Conservation (phyloP, 139 green algal genomes). For the Axilococcus clingmanii region DNA sequence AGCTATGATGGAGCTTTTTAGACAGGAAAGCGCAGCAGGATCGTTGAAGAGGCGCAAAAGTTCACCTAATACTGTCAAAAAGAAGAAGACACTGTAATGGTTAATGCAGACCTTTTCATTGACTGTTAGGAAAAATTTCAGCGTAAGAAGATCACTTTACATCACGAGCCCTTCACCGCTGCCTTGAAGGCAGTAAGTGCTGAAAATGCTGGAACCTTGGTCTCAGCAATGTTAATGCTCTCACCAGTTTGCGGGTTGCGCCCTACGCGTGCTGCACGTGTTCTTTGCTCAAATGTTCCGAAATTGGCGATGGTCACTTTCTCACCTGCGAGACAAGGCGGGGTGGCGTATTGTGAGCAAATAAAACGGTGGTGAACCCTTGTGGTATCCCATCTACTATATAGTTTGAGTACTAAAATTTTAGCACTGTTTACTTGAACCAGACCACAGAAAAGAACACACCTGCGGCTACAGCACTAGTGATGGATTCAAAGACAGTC, state of each 20-base stretch:
- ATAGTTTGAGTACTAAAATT: no score
- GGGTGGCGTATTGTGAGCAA: no score
- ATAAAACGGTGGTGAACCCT: no score
- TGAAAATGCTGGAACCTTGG: constrained; percentile 19
- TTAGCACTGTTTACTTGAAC: no score
- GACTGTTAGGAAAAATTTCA: not conserved
- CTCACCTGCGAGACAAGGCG: constrained; percentile 13
- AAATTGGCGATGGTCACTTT: constrained; percentile 33
- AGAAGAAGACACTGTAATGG: not conserved
- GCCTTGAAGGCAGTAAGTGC: constrained; percentile 37
- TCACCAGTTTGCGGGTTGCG: constrained; percentile 35
- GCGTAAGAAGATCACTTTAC: no score
- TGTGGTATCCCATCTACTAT: no score
- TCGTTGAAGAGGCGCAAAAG: not conserved
- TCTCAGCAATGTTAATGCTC: constrained; percentile 25
- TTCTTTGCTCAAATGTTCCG: constrained; percentile 24
- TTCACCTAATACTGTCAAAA: not conserved
- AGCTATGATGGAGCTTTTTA: constrained; percentile 18
- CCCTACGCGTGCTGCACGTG: constrained; percentile 24
- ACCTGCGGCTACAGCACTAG: not conserved
- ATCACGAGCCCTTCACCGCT: constrained; percentile 14
- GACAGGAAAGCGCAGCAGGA: constrained; percentile 15
- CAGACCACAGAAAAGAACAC: not conserved
- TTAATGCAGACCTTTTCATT: constrained; percentile 2
- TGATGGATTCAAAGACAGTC: constrained; percentile 13